Percentiles rank a stretch among this genome's conserved stretches.
Evolutionary conservation across 192 early-diverging fungal genomes (phyloP).

Genomic region (Umbelopsis sp.): DNA sequence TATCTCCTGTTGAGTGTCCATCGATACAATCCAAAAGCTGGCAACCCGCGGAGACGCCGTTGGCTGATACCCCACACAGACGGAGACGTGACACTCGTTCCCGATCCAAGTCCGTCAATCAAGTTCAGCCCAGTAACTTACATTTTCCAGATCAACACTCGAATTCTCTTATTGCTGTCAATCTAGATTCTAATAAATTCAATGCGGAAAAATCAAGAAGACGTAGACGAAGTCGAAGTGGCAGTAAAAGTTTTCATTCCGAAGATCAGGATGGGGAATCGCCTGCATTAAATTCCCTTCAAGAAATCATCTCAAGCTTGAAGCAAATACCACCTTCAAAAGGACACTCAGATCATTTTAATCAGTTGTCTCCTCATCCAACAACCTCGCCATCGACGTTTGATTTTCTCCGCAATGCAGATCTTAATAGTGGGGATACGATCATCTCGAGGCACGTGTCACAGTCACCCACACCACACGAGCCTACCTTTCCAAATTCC

Average conservation of each 20-base stretch:
- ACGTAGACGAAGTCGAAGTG: background rate
- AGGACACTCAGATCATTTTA: background rate
- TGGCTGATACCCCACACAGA: background rate
- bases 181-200: background rate
- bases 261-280: conserved; percentile 12
- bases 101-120: conserved; percentile 7
- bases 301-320: conserved; percentile 8
- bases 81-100: background rate
- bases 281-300: conserved; percentile 21
- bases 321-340: conserved; percentile 3
- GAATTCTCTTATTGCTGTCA: background rate
- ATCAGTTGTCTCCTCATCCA: background rate
- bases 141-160: background rate
- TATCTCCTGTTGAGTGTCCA: background rate
- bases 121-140: background rate
- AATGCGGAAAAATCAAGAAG: background rate
- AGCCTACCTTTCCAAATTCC: background rate
- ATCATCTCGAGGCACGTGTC: background rate
- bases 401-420: background rate
- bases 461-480: background rate
- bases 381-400: background rate
- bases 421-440: background rate
- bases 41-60: background rate
- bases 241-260: background rate
- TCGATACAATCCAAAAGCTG: background rate